phyloP scores from a whole-genome alignment of 192 early-diverging fungal genomes.

The Podila verticillata region DNA sequence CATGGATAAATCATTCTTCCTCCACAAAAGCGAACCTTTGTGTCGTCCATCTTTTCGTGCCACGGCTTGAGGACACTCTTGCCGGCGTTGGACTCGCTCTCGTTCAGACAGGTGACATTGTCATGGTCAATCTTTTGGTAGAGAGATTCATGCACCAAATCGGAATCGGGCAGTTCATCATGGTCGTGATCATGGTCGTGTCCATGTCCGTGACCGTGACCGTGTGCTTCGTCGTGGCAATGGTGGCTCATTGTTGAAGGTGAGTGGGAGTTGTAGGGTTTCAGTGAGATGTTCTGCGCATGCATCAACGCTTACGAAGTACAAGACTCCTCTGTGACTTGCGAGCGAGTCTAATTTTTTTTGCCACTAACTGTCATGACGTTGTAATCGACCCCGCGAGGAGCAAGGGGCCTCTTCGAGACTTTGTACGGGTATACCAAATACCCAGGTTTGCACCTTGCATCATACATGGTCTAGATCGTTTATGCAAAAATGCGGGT shows the following conservation, averaged over 20 bases:
- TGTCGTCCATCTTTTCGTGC: constrained; percentile 79
- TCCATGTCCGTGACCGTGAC: constrained; percentile 59
- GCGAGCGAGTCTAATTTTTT: no score
- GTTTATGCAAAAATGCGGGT: no score
- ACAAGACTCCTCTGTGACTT: no score
- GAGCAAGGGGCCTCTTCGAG: no score
- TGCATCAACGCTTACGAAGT: not conserved
- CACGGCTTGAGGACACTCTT: constrained; percentile 87
- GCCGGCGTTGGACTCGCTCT: constrained; percentile 67
- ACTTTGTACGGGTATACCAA: no score
- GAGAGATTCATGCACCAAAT: constrained; percentile 71
- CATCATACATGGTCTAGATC: no score
- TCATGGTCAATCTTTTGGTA: constrained; percentile 84
- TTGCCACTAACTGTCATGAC: no score
- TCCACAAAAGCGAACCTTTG: constrained; percentile 52
- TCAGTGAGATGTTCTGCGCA: not conserved
- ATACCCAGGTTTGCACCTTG: no score
- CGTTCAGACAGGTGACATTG: constrained; percentile 85
- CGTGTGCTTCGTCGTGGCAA: constrained; percentile 65
- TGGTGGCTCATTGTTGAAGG: constrained; percentile 40
- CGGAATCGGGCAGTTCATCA: constrained; percentile 75
- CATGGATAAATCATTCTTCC: no score
- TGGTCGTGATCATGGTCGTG: constrained; percentile 79
- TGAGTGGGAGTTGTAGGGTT: not conserved
- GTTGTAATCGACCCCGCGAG: no score